Percentiles rank a stretch among this genome's conserved stretches.
phyloP scores from a whole-genome alignment of 495 filamentous ascomycete genomes.

The Podospora fimiseda region DNA sequence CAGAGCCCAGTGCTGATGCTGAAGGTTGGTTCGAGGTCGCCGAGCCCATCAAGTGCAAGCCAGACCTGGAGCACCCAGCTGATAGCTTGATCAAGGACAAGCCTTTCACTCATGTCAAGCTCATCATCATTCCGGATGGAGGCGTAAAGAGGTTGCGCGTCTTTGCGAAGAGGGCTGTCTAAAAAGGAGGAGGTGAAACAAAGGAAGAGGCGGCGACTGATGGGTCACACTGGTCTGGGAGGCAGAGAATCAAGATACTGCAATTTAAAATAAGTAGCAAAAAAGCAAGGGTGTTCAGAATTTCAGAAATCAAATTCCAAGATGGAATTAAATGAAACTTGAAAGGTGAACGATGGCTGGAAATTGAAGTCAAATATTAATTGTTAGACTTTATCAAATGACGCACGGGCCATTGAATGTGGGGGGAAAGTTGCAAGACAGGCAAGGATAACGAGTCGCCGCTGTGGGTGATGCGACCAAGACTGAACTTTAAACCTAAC shows the following conservation, averaged over 20 bases:
- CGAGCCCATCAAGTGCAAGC: conserved; percentile 58
- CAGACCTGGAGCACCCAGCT: conserved; percentile 80
- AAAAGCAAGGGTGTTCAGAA: too few relatives aligned
- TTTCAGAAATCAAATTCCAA: too few relatives aligned
- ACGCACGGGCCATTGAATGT: conserved; percentile 13
- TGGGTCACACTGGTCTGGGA: too few relatives aligned
- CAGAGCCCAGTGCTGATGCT: conserved; percentile 53
- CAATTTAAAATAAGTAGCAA: background rate
- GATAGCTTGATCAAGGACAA: conserved; percentile 45
- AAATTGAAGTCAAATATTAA: too few relatives aligned
- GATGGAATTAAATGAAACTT: too few relatives aligned
- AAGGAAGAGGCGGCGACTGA: background rate
- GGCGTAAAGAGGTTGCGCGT: conserved; percentile 84
- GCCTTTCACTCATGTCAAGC: conserved; percentile 72
- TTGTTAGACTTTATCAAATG: too few relatives aligned
- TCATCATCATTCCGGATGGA: conserved; percentile 88
- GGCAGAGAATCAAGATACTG: too few relatives aligned
- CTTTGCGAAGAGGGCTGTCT: conserved; percentile 57
- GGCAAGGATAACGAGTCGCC: background rate
- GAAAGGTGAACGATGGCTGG: too few relatives aligned
- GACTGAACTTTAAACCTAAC: conserved; percentile 7
- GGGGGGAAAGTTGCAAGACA: background rate
- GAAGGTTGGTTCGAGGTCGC: conserved; percentile 66
- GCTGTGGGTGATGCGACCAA: conserved; percentile 3
- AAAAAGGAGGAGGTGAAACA: conserved; percentile 11